phyloP scores from a whole-genome alignment of 1,139 yeast genomes.

The Casaregolazyma lundiana region DNA sequence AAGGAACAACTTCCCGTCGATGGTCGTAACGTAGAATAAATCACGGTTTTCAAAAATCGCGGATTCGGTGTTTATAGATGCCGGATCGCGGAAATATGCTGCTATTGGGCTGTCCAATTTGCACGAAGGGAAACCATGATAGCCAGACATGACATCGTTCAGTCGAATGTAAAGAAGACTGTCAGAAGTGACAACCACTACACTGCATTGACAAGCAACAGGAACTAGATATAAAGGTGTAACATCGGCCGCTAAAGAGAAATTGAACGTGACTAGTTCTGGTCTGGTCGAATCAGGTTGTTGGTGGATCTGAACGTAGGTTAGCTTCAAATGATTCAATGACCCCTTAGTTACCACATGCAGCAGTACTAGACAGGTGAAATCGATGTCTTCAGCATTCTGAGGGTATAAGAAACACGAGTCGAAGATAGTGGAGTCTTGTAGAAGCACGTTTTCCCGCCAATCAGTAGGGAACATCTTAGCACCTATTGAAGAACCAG shows the following conservation, averaged over 20 bases:
- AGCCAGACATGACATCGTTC: constrained; percentile 22
- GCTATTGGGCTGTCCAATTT: constrained; percentile 9
- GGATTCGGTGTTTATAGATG: constrained; percentile 3
- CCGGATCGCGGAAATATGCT: constrained; percentile 15
- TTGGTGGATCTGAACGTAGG: constrained; percentile 7
- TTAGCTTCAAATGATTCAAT: constrained; percentile 3
- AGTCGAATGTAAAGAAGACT: constrained; percentile 17
- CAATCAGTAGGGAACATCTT: not conserved
- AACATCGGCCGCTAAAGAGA: constrained; percentile 2
- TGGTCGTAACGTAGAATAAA: constrained; percentile 18
- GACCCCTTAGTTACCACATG: constrained; percentile 2
- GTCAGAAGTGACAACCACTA: constrained; percentile 16
- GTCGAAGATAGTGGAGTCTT: constrained; percentile 2
- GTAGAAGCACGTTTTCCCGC: not conserved
- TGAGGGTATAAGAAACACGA: constrained; percentile 4
- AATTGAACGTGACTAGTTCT: not conserved
- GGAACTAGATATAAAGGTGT: constrained; percentile 21
- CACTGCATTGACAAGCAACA: constrained; percentile 16
- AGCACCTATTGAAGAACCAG: constrained; percentile 1
- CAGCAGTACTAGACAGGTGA: constrained; percentile 3
- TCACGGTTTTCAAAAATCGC: constrained; percentile 6
- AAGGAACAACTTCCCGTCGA: constrained; percentile 13
- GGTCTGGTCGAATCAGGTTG: not conserved
- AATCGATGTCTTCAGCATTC: not conserved
- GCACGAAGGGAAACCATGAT: constrained; percentile 11